phyloP scores from a whole-genome alignment of 257 asterid genomes.

The Leonotis leonurus region DNA sequence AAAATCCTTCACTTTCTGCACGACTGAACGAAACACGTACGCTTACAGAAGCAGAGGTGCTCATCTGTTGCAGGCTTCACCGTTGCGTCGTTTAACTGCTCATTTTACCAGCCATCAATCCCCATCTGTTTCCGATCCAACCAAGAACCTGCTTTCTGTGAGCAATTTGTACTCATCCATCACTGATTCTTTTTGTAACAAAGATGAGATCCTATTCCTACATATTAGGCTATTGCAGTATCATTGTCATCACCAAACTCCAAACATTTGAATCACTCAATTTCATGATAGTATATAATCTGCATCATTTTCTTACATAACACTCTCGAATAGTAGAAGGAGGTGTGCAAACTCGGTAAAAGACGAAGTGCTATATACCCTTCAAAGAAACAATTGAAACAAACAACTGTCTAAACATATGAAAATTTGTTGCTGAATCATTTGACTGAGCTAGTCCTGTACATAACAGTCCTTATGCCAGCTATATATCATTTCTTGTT shows the following conservation, averaged over 20 bases:
- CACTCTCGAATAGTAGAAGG: background rate
- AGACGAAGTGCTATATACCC: background rate
- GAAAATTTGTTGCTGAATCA: background rate
- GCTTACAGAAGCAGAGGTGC: background rate
- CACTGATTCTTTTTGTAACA: constrained; percentile 7
- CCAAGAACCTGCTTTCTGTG: constrained; percentile 6
- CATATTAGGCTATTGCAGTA: background rate
- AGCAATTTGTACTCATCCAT: background rate
- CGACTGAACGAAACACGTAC: background rate
- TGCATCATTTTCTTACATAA: background rate
- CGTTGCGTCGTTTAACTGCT: background rate
- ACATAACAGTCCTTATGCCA: background rate
- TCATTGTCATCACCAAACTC: background rate
- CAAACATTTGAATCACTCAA: background rate
- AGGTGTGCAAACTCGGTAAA: background rate
- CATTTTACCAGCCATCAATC: background rate
- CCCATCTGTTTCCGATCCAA: background rate
- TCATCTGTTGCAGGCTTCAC: constrained; percentile 1
- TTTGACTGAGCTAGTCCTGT: constrained; percentile 16
- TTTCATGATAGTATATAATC: background rate
- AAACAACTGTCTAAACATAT: background rate
- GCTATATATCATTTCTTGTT: constrained; percentile 48
- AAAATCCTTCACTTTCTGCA: background rate
- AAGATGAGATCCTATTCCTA: background rate
- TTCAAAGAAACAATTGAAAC: constrained; percentile 5